Evolutionary conservation across 2,329 filamentous ascomycete genomes (phyloP).

Genomic region (Epichloe sp.): DNA sequence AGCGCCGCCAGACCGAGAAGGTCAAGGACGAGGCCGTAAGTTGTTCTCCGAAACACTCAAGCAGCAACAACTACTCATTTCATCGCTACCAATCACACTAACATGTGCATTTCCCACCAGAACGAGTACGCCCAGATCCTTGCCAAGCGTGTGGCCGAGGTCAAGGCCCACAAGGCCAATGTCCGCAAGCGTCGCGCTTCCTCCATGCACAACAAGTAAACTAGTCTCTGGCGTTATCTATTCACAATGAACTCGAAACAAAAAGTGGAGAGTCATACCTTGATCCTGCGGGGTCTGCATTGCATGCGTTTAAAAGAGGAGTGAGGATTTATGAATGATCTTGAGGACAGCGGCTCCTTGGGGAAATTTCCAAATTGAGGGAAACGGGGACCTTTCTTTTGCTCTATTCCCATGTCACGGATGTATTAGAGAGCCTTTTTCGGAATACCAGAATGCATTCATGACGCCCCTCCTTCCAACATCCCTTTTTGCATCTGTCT

Average conservation of each 20-base stretch:
- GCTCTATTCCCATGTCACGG: slow-evolving; percentile 14
- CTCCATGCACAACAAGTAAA: slow-evolving; percentile 89
- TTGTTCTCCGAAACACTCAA: slow-evolving; percentile 14
- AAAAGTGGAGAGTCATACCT: slow-evolving; percentile 21
- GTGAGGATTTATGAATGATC: slow-evolving; percentile 18
- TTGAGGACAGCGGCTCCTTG: slow-evolving; percentile 11
- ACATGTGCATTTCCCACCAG: slow-evolving; percentile 32
- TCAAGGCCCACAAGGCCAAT: slow-evolving; percentile 88
- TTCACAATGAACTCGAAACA: slow-evolving; percentile 13
- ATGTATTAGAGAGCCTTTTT: slow-evolving; percentile 25
- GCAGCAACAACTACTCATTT: too few species aligned
- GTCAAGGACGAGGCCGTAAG: slow-evolving; percentile 98
- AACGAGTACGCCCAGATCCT: slow-evolving; percentile 95
- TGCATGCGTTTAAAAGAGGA: slow-evolving; percentile 25
- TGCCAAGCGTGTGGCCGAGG: slow-evolving; percentile 92
- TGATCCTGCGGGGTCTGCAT: slow-evolving; percentile 20
- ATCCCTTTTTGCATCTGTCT: neutral
- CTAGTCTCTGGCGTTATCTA: slow-evolving; percentile 17
- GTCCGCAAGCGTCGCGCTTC: slow-evolving; percentile 92
- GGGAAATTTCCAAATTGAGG: neutral
- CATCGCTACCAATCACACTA: slow-evolving; percentile 21
- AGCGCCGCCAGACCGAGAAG: slow-evolving; percentile 94
- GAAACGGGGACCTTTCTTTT: neutral
- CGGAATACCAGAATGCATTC: slow-evolving; percentile 20
- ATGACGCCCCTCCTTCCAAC: slow-evolving; percentile 8